Evolutionary conservation across 2,329 filamentous ascomycete species (phyloP).

Genomic region (Alternaria metachromatica): DNA sequence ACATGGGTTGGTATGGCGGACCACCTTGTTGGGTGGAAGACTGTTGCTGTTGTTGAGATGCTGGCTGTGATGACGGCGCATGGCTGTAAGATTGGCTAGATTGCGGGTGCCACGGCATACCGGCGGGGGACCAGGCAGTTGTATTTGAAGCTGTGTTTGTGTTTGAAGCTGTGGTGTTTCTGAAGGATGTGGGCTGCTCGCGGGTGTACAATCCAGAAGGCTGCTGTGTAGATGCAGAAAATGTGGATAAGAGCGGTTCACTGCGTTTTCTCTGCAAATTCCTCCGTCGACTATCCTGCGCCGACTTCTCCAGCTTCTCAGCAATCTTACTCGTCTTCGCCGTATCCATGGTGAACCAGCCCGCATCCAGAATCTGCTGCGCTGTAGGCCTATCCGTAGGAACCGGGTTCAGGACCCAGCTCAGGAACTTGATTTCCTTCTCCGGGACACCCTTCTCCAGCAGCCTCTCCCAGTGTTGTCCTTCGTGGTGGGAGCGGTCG

Average conservation of each 20-base stretch:
- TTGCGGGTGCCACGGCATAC: no score
- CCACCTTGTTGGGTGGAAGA: not conserved
- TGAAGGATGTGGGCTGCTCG: not conserved
- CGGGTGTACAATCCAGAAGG: not conserved
- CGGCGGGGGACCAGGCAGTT: no score
- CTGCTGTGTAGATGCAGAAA: not conserved
- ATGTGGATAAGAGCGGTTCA: not conserved
- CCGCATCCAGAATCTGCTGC: conserved; percentile 5
- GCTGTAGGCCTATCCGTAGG: conserved; percentile 11
- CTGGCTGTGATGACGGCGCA: not conserved
- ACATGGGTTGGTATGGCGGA: conserved; percentile 1
- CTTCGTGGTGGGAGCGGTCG: conserved; percentile 7
- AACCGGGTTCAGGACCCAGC: conserved; percentile 14
- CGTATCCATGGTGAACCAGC: conserved; percentile 8
- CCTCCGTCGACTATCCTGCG: not conserved
- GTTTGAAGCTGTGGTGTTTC: not conserved
- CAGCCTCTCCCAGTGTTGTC: conserved; percentile 12
- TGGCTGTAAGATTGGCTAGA: not conserved
- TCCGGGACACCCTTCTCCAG: conserved; percentile 10
- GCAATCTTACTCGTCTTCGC: conserved; percentile 2
- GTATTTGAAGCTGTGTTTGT: no score
- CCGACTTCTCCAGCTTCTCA: not conserved
- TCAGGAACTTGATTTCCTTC: conserved; percentile 10
- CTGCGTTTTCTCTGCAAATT: conserved; percentile 3
- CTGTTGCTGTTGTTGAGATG: not conserved